Evolutionary conservation across 805 yeast genomes (phyloP).

Genomic region (Babjeviella inositovora): DNA sequence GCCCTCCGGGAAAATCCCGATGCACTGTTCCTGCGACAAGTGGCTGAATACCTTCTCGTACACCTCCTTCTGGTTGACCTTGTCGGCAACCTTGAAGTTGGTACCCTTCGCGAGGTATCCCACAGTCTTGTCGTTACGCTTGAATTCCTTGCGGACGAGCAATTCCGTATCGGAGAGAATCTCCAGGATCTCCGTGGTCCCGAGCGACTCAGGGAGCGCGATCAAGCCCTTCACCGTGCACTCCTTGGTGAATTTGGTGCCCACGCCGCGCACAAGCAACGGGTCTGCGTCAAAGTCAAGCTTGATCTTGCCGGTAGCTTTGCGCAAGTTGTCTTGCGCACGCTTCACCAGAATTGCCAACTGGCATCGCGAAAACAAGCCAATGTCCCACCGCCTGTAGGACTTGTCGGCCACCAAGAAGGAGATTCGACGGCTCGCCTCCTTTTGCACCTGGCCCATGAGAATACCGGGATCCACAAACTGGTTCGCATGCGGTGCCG

Average conservation of each 20-base stretch:
- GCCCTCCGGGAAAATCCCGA: slow-evolving; percentile 96
- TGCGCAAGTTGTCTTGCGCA: slow-evolving; percentile 70
- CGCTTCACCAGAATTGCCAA: slow-evolving; percentile 83
- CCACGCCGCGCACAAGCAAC: slow-evolving; percentile 40
- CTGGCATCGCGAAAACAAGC: slow-evolving; percentile 59
- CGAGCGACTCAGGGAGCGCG: slow-evolving; percentile 65
- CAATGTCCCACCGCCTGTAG: slow-evolving; percentile 41
- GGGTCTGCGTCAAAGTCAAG: slow-evolving; percentile 32
- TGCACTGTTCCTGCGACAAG: slow-evolving; percentile 60
- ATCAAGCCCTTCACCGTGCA: slow-evolving; percentile 52
- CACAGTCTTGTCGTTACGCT: slow-evolving; percentile 24
- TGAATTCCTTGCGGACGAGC: slow-evolving; percentile 53
- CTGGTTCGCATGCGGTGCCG: slow-evolving; percentile 96
- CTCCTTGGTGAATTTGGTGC: slow-evolving; percentile 49
- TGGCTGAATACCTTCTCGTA: slow-evolving; percentile 78
- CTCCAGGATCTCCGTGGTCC: slow-evolving; percentile 55
- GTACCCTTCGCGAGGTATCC: slow-evolving; percentile 33
- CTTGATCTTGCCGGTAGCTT: slow-evolving; percentile 51
- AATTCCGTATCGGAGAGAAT: slow-evolving; percentile 63
- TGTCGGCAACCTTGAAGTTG: slow-evolving; percentile 55
- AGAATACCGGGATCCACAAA: slow-evolving; percentile 68
- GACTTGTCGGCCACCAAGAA: slow-evolving; percentile 81
- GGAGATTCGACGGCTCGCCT: slow-evolving; percentile 52
- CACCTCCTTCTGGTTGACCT: slow-evolving; percentile 75
- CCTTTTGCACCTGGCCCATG: slow-evolving; percentile 63